A percentile compares a stretch with the other conserved stretches of the same genome.
Evolutionary conservation across 176 grass and related monocot genomes (phyloP).

Genomic region (Raddia guianensis): DNA sequence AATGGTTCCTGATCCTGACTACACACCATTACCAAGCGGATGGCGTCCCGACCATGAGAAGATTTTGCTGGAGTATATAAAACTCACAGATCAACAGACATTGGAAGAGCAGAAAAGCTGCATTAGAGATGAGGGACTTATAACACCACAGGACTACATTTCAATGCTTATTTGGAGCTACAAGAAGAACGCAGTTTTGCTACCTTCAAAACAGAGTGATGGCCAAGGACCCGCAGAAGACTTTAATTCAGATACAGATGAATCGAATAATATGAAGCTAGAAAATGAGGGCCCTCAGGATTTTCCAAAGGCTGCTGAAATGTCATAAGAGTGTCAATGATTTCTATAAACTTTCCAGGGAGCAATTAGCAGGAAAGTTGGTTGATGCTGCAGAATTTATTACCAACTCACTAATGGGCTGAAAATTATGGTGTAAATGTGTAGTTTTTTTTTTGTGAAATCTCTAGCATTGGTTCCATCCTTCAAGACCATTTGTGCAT

Average conservation of each 20-base stretch:
- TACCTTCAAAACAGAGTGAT: conserved; percentile 54
- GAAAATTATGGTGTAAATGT: conserved; percentile 7
- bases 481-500: conserved; percentile 18
- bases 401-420: neutral
- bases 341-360: conserved; percentile 11
- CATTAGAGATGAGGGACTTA: conserved; percentile 86
- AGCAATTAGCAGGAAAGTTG: conserved; percentile 6
- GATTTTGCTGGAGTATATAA: conserved; percentile 89
- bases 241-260: conserved; percentile 50
- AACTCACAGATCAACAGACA: conserved; percentile 67
- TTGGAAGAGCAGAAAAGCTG: conserved; percentile 63
- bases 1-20: conserved; percentile 97
- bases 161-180: conserved; percentile 98
- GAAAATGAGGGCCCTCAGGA: conserved; percentile 24
- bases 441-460: neutral
- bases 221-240: conserved; percentile 51
- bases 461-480: conserved; percentile 21
- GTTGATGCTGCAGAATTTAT: neutral
- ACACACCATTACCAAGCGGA: conserved; percentile 65
- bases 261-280: conserved; percentile 40
- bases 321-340: conserved; percentile 27
- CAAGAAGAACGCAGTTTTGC: conserved; percentile 80
- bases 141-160: conserved; percentile 84
- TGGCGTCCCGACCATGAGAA: conserved; percentile 88
- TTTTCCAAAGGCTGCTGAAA: conserved; percentile 46